Conservation (phyloP, 2,329 filamentous ascomycete genomes). For the Chalara sp. region DNA sequence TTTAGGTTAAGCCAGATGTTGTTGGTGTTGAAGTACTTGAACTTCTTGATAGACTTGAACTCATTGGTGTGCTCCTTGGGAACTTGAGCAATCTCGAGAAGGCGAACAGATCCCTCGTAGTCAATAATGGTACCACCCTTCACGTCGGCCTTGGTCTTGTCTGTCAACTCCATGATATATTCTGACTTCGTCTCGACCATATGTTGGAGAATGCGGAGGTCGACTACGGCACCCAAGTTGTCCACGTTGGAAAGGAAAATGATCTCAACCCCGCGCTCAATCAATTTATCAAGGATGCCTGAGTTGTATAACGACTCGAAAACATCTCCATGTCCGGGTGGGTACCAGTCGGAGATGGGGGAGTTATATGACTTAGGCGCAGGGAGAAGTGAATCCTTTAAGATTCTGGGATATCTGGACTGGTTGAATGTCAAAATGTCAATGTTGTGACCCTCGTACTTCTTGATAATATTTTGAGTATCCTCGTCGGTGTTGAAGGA, state of each 20-base stretch:
- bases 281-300: constrained; percentile 91
- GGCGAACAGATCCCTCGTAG: constrained; percentile 92
- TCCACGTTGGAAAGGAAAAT: constrained; percentile 99
- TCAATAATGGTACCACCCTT: constrained; percentile 99
- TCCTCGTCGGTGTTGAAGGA: constrained; percentile 99
- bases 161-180: constrained; percentile 99
- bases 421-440: constrained; percentile 99
- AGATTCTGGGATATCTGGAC: constrained; percentile 93
- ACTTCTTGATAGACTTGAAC: constrained; percentile 99
- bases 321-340: constrained; percentile 97
- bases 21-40: constrained; percentile 99
- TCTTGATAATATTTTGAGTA: constrained; percentile 99
- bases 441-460: constrained; percentile 99
- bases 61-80: constrained; percentile 99
- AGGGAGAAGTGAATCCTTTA: constrained; percentile 96
- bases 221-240: constrained; percentile 95
- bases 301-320: constrained; percentile 99
- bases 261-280: constrained; percentile 92
- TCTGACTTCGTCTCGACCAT: constrained; percentile 96
- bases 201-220: constrained; percentile 97
- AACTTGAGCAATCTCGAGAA: constrained; percentile 97
- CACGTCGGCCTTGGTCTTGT: constrained; percentile 99
- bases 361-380: constrained; percentile 87
- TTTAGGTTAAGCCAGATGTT: constrained; percentile 99
- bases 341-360: constrained; percentile 94